Conservation (phyloP, 2,329 filamentous ascomycete species). For the Fusarium verticillioides region DNA sequence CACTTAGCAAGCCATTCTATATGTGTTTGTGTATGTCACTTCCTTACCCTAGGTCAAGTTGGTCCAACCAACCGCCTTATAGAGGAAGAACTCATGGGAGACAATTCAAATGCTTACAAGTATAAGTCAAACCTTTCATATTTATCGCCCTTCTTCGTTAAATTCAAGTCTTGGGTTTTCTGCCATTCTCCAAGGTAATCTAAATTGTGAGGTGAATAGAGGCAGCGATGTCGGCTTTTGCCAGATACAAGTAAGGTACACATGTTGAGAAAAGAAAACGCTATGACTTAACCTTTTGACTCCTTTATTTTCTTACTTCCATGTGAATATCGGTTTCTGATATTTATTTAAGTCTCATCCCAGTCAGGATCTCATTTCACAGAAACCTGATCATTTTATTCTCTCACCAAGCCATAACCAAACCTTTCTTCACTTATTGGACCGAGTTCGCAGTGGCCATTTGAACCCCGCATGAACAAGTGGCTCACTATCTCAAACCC, state of each 20-base stretch:
- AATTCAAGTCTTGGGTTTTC: neutral
- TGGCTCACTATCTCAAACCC: constrained; percentile 23
- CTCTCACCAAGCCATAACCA: neutral
- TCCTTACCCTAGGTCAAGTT: neutral
- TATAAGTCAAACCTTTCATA: neutral
- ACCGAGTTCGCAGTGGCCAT: constrained; percentile 3
- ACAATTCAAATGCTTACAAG: no score
- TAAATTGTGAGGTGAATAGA: neutral
- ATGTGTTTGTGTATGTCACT: neutral
- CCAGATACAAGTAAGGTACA: no score
- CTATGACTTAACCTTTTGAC: neutral
- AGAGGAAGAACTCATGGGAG: neutral
- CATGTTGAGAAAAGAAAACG: neutral
- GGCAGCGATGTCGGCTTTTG: neutral
- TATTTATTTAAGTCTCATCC: neutral
- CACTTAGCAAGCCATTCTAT: no score
- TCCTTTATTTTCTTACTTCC: neutral
- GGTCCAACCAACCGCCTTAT: neutral
- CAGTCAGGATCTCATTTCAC: no score
- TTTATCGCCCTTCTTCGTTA: neutral
- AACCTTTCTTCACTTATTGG: neutral
- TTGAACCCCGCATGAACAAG: constrained; percentile 38
- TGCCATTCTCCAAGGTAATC: no score
- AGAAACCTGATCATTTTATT: neutral
- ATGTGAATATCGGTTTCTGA: neutral